Percentiles rank a stretch among this genome's conserved stretches.
These are phyloP conservation scores for Gonapodya sp. DNA, from an alignment of 192 early-diverging fungal species.

Conservation along the genomic window DNA sequence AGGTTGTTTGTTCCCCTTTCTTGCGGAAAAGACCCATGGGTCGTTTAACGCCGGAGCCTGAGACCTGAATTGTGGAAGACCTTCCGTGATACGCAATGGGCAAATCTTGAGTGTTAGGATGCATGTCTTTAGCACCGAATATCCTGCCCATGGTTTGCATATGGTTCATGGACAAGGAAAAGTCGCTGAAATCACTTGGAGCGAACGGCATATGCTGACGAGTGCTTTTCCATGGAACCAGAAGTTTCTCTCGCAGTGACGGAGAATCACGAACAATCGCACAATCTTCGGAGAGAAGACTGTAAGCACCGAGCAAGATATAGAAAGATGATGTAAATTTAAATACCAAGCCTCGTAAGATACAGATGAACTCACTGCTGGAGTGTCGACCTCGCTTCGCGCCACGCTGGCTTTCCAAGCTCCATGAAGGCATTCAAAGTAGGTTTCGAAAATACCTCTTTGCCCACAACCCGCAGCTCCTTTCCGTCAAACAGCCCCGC, in stretches of 20 bases:
- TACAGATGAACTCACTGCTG: slow-evolving; percentile 37
- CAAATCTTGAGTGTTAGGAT: slow-evolving; percentile 32
- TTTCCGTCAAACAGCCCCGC: neutral
- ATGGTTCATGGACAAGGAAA: neutral
- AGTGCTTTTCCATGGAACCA: slow-evolving; percentile 34
- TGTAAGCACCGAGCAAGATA: too few relatives aligned
- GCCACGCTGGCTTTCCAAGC: slow-evolving; percentile 76
- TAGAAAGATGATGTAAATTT: too few relatives aligned
- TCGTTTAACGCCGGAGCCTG: slow-evolving; percentile 72
- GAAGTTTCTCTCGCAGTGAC: slow-evolving; percentile 31
- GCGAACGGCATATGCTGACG: neutral
- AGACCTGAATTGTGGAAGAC: slow-evolving; percentile 83
- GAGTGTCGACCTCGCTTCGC: slow-evolving; percentile 60
- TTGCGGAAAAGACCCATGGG: slow-evolving; percentile 73
- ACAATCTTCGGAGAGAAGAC: slow-evolving; percentile 48
- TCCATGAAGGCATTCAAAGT: slow-evolving; percentile 86
- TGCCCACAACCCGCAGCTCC: neutral
- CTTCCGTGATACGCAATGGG: slow-evolving; percentile 97
- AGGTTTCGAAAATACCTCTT: slow-evolving; percentile 20
- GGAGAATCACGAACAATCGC: slow-evolving; percentile 43
- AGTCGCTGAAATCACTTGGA: neutral
- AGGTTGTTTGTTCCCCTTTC: slow-evolving; percentile 39
- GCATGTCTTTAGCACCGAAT: neutral
- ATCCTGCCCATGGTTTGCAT: neutral
- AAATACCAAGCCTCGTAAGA: too few relatives aligned